Evolutionary conservation across 768 basidiomycete species (phyloP).

Genomic region (Hygrocybe punicea): DNA sequence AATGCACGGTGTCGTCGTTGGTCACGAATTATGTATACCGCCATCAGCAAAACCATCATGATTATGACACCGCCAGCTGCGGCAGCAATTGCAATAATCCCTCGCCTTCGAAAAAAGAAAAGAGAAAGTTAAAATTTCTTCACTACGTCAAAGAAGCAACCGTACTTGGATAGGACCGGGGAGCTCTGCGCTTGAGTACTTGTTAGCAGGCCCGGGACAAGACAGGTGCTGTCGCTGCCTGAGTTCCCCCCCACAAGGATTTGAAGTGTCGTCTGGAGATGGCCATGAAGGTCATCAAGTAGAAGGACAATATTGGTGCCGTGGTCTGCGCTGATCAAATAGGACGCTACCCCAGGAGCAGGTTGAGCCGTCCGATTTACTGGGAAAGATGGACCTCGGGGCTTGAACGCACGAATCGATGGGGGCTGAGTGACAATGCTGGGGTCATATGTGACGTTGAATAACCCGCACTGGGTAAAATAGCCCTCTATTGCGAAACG

Average conservation of each 20-base stretch:
- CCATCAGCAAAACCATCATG: conserved; percentile 42
- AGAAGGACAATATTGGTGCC: conserved; percentile 43
- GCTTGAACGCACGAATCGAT: conserved; percentile 39
- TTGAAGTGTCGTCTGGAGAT: conserved; percentile 42
- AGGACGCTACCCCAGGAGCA: conserved; percentile 38
- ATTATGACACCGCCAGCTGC: conserved; percentile 38
- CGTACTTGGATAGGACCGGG: conserved; percentile 9
- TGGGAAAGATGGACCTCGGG: conserved; percentile 29
- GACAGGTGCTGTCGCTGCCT: conserved; percentile 21
- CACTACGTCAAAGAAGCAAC: background rate
- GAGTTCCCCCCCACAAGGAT: conserved; percentile 39
- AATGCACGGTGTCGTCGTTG: conserved; percentile 30
- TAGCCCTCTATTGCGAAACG: conserved; percentile 33
- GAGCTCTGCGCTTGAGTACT: background rate
- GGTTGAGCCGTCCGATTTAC: conserved; percentile 27
- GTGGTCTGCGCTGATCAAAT: conserved; percentile 39
- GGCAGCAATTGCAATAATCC: conserved; percentile 46
- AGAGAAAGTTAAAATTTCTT: background rate
- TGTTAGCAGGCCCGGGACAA: conserved; percentile 8
- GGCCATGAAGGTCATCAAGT: conserved; percentile 39
- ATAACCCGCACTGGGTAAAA: conserved; percentile 48
- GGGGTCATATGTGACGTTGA: conserved; percentile 44
- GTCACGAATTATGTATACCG: conserved; percentile 42
- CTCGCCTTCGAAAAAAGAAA: conserved; percentile 29
- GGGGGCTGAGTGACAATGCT: conserved; percentile 29